phyloP scores from a whole-genome alignment of 208 protist species.

The Phytomonas serpens region DNA sequence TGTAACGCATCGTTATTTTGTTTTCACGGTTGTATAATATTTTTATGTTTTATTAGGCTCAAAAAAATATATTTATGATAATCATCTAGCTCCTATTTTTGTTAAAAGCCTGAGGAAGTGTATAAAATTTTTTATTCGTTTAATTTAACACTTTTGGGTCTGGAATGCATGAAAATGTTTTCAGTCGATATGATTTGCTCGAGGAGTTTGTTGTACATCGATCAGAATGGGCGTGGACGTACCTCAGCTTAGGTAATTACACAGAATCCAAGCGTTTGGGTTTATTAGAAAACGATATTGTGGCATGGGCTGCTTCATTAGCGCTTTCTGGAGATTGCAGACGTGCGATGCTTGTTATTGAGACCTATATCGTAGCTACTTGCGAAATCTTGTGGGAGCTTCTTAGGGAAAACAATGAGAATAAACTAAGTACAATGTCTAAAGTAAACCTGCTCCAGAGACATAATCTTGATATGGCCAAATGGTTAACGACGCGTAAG shows the following conservation, averaged over 20 bases:
- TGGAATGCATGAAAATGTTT: neutral
- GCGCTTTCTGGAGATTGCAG: slow-evolving; percentile 31
- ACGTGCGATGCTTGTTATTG: slow-evolving; percentile 34
- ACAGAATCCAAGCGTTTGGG: slow-evolving; percentile 36
- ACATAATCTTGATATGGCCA: neutral
- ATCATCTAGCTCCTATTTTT: neutral
- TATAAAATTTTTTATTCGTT: neutral
- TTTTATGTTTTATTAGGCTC: neutral
- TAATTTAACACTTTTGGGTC: slow-evolving; percentile 1
- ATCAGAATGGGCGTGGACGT: slow-evolving; percentile 29
- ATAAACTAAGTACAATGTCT: neutral
- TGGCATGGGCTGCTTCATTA: slow-evolving; percentile 41
- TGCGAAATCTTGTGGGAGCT: slow-evolving; percentile 25
- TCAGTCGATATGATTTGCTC: slow-evolving; percentile 5
- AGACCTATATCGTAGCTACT: slow-evolving; percentile 56
- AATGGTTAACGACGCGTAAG: neutral
- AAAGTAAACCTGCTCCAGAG: neutral
- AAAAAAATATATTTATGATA: neutral
- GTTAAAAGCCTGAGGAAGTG: neutral
- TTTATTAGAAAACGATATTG: slow-evolving; percentile 39
- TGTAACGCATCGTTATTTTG: neutral
- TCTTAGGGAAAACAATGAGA: neutral
- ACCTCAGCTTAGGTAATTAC: slow-evolving; percentile 35
- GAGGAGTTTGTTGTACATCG: slow-evolving; percentile 16
- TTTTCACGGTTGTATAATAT: neutral